phyloP scores from a whole-genome alignment of 768 basidiomycete species.

The Punctularia strigosozonata region DNA sequence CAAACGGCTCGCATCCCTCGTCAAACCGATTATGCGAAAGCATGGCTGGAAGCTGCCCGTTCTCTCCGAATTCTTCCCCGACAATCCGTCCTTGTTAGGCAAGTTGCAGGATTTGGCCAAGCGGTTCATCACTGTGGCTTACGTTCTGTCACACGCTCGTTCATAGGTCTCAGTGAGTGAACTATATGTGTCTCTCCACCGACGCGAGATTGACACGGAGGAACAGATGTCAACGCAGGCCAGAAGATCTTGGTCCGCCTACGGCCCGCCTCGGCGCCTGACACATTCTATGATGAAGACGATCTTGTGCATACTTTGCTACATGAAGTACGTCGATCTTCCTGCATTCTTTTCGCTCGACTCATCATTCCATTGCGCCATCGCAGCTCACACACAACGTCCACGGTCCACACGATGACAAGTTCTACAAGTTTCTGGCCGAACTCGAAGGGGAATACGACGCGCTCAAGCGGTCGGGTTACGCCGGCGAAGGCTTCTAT shows the following conservation, averaged over 20 bases:
- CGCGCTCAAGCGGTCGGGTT: slow-evolving; percentile 65
- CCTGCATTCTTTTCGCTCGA: neutral
- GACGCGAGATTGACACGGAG: slow-evolving; percentile 1
- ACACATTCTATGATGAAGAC: slow-evolving; percentile 66
- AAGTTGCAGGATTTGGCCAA: slow-evolving; percentile 12
- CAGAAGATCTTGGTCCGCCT: slow-evolving; percentile 76
- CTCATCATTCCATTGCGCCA: neutral
- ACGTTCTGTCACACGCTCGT: neutral
- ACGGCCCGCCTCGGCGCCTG: slow-evolving; percentile 54
- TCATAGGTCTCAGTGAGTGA: slow-evolving; percentile 12
- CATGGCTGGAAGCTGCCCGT: slow-evolving; percentile 69
- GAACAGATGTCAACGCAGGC: slow-evolving; percentile 64
- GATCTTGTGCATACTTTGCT: slow-evolving; percentile 78
- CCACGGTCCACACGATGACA: slow-evolving; percentile 83
- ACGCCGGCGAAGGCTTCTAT: slow-evolving; percentile 87
- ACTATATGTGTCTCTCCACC: neutral
- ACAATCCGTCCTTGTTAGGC: slow-evolving; percentile 64
- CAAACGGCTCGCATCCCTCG: slow-evolving; percentile 59
- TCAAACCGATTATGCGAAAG: slow-evolving; percentile 91
- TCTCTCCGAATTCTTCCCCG: slow-evolving; percentile 84
- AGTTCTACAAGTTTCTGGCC: slow-evolving; percentile 63
- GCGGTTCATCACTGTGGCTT: too few relatives aligned
- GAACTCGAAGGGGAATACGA: slow-evolving; percentile 80
- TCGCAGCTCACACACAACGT: slow-evolving; percentile 79
- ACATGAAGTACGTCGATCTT: slow-evolving; percentile 52